Base-by-base conservation (phyloP, 805 yeast genomes). In the Myxozyma kluyveri region DNA sequence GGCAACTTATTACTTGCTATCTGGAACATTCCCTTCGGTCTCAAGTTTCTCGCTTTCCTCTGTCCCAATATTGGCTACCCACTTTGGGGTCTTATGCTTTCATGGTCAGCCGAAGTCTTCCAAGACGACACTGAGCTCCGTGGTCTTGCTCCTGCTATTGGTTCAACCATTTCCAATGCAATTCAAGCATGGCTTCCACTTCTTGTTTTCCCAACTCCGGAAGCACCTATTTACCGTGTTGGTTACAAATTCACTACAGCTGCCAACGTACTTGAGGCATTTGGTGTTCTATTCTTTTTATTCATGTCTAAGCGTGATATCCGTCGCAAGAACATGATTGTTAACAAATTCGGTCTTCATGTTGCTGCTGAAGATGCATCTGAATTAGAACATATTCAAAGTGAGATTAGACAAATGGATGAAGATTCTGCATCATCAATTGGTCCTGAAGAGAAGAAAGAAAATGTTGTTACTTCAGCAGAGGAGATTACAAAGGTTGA, bases 21-120 rank as follows among this genome's bases (percentile, higher is more conserved):
- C 12, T 73, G 76, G 76, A 52, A 69, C 50, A 69, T 72, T 49
- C 72, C 75, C 2, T 63, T 62, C 50, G 76, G 72, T 12, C 70
- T 69, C 65, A 63, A 54, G 45, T 32, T 47, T 41, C 51, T 51
- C 44, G 56, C 59, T 5, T 54, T 54, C 47, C 51, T 54, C 52
- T 51, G 59, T 46, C 56, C 56, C 23, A 47, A 54, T 42, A 49
- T 54, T 33, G 55, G 56, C 4, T 54, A 54, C 45, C 31, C 57
- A 10, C 27, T 44, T 6, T 51, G 55, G 55, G 57, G 57, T 59
- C 62, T 63, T 37, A 59, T 60, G 37, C 57, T 55, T 18, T 60
- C 65, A 14, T 63, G 65, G 66, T 59, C 63, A 7, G 63, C 62
- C 19, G 65, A 63, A 31, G 56, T 51, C n/a, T 57, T 50, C 43